phyloP scores from a whole-genome alignment of 2,329 filamentous ascomycete species.

The Monosporascus sp. region DNA sequence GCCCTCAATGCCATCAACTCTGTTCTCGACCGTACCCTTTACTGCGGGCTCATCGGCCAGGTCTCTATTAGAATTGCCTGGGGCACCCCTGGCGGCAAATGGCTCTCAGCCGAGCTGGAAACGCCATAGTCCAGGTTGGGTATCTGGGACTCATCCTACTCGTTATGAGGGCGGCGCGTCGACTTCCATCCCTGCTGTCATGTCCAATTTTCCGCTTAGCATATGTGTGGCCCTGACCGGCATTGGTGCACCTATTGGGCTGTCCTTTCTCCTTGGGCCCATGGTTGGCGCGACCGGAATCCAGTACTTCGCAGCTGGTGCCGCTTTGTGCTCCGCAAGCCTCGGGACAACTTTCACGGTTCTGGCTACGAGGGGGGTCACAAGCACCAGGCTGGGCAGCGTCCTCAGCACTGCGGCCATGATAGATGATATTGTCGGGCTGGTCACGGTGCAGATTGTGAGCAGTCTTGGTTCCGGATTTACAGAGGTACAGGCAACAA shows the following conservation, averaged over 20 bases:
- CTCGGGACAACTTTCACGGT: constrained; percentile 49
- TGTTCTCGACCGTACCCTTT: constrained; percentile 53
- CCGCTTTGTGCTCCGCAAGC: constrained; percentile 28
- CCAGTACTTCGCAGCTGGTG: constrained; percentile 42
- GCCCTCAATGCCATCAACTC: constrained; percentile 54
- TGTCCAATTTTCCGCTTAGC: constrained; percentile 56
- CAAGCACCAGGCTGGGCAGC: constrained; percentile 44
- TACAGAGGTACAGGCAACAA: constrained; percentile 21
- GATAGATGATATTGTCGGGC: constrained; percentile 73
- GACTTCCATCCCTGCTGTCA: constrained; percentile 47
- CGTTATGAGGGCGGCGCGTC: constrained; percentile 66
- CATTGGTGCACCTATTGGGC: constrained; percentile 55
- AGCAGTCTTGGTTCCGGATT: constrained; percentile 49
- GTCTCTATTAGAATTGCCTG: constrained; percentile 65
- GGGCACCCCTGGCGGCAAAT: constrained; percentile 60
- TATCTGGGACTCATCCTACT: constrained; percentile 69
- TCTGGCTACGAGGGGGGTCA: constrained; percentile 37
- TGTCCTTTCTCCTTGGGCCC: constrained; percentile 56
- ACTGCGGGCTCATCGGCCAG: constrained; percentile 68
- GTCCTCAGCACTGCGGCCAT: constrained; percentile 70
- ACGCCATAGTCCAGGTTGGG: constrained; percentile 57
- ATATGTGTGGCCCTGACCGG: constrained; percentile 59
- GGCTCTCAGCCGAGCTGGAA: constrained; percentile 49
- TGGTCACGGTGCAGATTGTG: constrained; percentile 74
- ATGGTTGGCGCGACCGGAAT: constrained; percentile 46